Evolutionary conservation across 768 basidiomycete genomes (phyloP), one percentile per base, ranked within the genome.

Genomic region (Butyriboletus loyo): DNA sequence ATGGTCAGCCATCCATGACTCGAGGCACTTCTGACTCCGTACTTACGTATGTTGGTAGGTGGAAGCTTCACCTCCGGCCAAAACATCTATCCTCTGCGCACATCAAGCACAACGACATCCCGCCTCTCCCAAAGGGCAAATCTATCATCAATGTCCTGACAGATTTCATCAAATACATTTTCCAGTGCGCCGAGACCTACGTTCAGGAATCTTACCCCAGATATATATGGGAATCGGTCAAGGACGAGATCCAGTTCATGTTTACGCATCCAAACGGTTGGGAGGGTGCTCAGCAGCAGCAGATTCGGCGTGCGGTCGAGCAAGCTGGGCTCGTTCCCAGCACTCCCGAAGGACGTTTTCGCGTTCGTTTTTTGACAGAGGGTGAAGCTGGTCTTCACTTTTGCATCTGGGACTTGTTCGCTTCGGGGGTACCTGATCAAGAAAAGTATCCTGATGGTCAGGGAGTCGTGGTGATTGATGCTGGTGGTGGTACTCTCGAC

Each of bases 221-320:
- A 1, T 80, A 80, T 4, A 58, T 80, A 1, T 82, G 79, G 81
- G 46, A 51, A 0, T 73, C 72, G 0, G 54, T 81, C 17, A 66
- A 75, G 51, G 52, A 69, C 14, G 59, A 52, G 2, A 77, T 79
- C 21, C 72, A 80, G 25, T 79, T 78, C 51, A 69, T 85, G 2
- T 71, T 85, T 5, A 75, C 76, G 0, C 82, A 84, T 56, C 84
- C 84, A 1, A 85, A 85, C 49, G 82, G 80, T 0, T 85, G 84
- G 84, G 83, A 78, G 51, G 78, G 80, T 1, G 60, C 60, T 0
- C 84, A 86, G 57, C 84, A 84, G 47, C 65, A 66, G 25, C 66
- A 73, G 53, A 79, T 84, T 70, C 75, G 83, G 1, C 61, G 63
- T 32, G 84, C 82, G 2, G 77, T 81, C 1, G 70, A 79, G 4